A percentile compares a stretch with the other conserved stretches of the same genome.
These are phyloP conservation scores for Mrakiaceae sp. DNA, from an alignment of 1,284 basidiomycete genomes.

Conservation along the genomic window DNA sequence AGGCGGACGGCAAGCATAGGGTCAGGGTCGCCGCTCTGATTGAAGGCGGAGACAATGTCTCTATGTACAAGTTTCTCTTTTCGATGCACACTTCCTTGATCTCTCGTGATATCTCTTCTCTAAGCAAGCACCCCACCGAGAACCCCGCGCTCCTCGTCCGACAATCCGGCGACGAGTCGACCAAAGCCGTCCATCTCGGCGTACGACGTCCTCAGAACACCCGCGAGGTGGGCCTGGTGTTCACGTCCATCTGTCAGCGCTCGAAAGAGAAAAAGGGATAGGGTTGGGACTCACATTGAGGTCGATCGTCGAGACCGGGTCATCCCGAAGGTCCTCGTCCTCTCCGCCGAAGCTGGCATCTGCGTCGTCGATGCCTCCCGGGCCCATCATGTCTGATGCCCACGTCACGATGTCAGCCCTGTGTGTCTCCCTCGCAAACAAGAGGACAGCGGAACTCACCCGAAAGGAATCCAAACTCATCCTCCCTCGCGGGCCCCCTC, in stretches of 20 bases:
- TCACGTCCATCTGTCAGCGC: background rate
- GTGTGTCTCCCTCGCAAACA: constrained; percentile 45
- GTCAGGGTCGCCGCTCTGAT: too few species aligned
- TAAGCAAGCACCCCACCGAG: constrained; percentile 8
- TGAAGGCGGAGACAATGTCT: too few species aligned
- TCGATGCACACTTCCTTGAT: too few species aligned
- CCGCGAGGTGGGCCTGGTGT: constrained; percentile 7
- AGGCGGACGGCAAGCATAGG: too few species aligned
- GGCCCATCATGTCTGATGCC: constrained; percentile 36
- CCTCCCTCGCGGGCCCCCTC: constrained; percentile 27
- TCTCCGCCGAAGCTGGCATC: constrained; percentile 45
- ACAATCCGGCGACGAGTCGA: constrained; percentile 1
- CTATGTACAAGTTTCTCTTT: too few species aligned
- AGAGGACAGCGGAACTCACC: constrained; percentile 44
- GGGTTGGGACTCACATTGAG: constrained; percentile 51
- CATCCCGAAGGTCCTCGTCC: constrained; percentile 77
- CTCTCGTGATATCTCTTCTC: background rate
- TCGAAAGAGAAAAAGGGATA: background rate
- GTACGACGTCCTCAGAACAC: constrained; percentile 8
- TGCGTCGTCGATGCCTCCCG: constrained; percentile 50
- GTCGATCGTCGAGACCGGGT: constrained; percentile 79
- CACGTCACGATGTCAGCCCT: constrained; percentile 21
- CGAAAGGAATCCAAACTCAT: constrained; percentile 40
- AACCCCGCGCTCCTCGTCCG: constrained; percentile 4
- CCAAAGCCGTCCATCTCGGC: constrained; percentile 10